Evolutionary conservation across 2,329 filamentous ascomycete species (phyloP), one percentile per base, ranked within the genome.

Genomic region (Penicillium sumatraense): DNA sequence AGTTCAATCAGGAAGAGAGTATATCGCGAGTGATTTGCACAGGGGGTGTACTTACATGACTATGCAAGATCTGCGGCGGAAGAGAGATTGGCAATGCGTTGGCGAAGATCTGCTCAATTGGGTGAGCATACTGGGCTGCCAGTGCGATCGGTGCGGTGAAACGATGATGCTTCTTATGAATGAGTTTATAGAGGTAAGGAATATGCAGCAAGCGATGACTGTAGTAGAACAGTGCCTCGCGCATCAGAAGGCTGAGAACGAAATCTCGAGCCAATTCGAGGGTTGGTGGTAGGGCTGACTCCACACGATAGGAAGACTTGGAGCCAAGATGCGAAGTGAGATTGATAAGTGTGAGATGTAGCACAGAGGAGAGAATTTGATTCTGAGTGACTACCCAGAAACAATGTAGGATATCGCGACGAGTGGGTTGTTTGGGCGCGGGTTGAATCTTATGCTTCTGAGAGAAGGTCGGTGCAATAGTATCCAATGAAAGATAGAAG

Each of bases 161-260:
- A 21, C 72, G 72, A 70, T 86, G 83, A 62, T 86, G 83, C 20
- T 72, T 72, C 60, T 85, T 85, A 72, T 86, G 83, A 54, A 86
- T 77, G 27, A 68, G 68, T 10, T 68, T 68, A 71, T 85, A 86
- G 5, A 83, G 65, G 5, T 59, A 66, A 0, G 77, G 80, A 5
- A 72, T 64, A 68, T 86, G 83, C 4, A 86, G 71, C 3, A 82
- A 61, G 6, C 83, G 80, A 66, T 86, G 83, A 21, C 74, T 65
- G 61, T 83, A 83, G 71, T 86, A 86, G 69, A 86, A 86, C 16
- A 82, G 60, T 1, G 75, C 57, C 61, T 86, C 83, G 45, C 82
- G 79, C 7, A 76, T 58, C 7, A 78, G 58, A 3, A 77, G 59
- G 50, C 75, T 77, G 58, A 80, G 41, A 8, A 70, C 5, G 20